A percentile compares a stretch with the other conserved stretches of the same genome.
phyloP scores from a whole-genome alignment of 2,329 filamentous ascomycete species.

The Trichoderma sp. region DNA sequence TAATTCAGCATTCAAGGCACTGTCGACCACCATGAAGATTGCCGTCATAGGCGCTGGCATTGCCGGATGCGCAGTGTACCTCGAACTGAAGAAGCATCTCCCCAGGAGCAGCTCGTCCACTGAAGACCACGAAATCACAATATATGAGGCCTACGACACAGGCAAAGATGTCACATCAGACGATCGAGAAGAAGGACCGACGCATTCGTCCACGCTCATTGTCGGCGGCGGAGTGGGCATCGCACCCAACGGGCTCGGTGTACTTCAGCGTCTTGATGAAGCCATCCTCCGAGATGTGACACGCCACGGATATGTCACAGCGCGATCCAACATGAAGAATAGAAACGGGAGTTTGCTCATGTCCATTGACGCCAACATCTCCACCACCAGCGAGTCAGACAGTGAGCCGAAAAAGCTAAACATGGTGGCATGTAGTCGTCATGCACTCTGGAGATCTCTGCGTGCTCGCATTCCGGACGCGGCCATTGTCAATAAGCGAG shows the following conservation, averaged over 20 bases:
- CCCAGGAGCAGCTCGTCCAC: neutral
- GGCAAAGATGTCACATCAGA: conserved; percentile 22
- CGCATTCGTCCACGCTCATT: conserved; percentile 27
- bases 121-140: conserved; percentile 24
- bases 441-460: conserved; percentile 27
- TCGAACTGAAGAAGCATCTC: conserved; percentile 27
- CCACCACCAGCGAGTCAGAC: neutral
- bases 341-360: conserved; percentile 27
- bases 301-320: conserved; percentile 25
- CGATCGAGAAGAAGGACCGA: conserved; percentile 24
- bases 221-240: conserved; percentile 29
- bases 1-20: neutral
- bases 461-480: conserved; percentile 25
- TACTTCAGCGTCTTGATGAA: conserved; percentile 28
- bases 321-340: conserved; percentile 26
- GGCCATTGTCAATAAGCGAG: conserved; percentile 26
- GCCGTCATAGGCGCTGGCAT: conserved; percentile 30
- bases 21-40: conserved; percentile 24
- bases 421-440: conserved; percentile 27
- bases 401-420: conserved; percentile 20
- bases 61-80: conserved; percentile 27
- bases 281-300: conserved; percentile 26
- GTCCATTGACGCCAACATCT: conserved; percentile 22
- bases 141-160: conserved; percentile 29
- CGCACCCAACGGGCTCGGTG: conserved; percentile 28